Evolutionary conservation across 2,329 filamentous ascomycete genomes (phyloP).

Genomic region (Penicillium fuscoglaucum): DNA sequence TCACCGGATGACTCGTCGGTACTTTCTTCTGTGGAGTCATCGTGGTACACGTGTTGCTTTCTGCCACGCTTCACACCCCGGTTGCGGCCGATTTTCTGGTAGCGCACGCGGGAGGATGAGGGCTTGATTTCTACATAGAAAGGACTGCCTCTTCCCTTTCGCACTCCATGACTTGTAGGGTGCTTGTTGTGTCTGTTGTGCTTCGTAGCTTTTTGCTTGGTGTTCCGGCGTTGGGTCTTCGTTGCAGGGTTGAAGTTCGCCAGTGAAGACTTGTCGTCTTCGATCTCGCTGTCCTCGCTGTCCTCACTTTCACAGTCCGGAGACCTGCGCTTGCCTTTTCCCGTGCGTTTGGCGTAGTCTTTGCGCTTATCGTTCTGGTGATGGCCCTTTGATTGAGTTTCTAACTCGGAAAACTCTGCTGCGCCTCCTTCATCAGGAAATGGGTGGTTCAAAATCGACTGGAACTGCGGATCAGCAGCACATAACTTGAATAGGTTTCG

Average conservation of each 20-base stretch:
- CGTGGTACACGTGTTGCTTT: neutral
- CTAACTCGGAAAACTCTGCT: neutral
- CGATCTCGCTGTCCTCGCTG: neutral
- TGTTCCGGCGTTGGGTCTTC: neutral
- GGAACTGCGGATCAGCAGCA: accelerated
- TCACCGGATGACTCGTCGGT: too few relatives aligned
- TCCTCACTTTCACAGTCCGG: too few relatives aligned
- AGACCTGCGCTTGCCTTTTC: neutral
- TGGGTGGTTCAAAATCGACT: too few relatives aligned
- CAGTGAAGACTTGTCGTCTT: neutral
- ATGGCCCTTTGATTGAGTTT: neutral
- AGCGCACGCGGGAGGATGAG: too few relatives aligned
- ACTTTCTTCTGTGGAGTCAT: neutral
- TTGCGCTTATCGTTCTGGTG: neutral
- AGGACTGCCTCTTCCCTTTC: neutral
- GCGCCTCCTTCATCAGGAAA: neutral
- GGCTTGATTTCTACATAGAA: neutral
- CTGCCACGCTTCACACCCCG: neutral
- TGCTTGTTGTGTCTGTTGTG: neutral
- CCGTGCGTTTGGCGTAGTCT: neutral
- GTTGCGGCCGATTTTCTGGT: neutral
- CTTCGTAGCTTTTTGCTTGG: neutral
- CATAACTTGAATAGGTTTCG: accelerated
- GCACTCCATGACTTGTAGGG: neutral
- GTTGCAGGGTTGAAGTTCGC: neutral